A percentile compares a stretch with the other conserved stretches of the same genome.
Conservation (phyloP, 2,329 filamentous ascomycete species). For the Penicillium oxalicum region DNA sequence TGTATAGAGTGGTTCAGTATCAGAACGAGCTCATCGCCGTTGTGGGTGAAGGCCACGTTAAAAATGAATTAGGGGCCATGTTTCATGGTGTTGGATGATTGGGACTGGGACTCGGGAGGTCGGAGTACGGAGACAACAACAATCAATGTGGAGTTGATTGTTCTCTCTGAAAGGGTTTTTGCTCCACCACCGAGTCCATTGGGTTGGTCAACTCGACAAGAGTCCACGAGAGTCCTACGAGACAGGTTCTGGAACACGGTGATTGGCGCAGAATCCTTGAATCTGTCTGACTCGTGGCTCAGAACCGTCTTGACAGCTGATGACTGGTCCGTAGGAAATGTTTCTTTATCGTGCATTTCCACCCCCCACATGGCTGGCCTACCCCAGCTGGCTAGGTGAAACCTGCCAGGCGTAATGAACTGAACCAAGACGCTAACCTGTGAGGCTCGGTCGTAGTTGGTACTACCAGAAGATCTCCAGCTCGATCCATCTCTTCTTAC, state of each 20-base stretch:
- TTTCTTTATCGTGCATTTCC: background rate
- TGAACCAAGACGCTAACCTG: background rate
- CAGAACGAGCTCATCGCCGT: background rate
- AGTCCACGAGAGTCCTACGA: too few species aligned
- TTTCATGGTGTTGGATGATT: background rate
- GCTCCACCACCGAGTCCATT: background rate
- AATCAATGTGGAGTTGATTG: constrained; percentile 1
- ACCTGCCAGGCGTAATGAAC: background rate
- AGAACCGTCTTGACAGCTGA: too few species aligned
- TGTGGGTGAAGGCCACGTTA: background rate
- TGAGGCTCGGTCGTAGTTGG: too few species aligned
- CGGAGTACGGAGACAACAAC: background rate
- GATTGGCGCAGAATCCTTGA: background rate
- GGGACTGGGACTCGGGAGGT: background rate
- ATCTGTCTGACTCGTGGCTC: background rate
- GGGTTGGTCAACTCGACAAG: too few species aligned
- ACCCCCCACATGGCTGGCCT: constrained; percentile 2
- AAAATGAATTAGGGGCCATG: background rate
- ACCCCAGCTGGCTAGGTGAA: background rate
- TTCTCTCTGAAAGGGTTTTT: background rate
- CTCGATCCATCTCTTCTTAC: background rate
- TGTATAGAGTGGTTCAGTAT: background rate
- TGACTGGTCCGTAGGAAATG: too few species aligned
- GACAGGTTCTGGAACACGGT: too few species aligned
- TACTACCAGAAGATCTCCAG: too few species aligned